Evolutionary conservation across 345 rosid species (phyloP), one percentile per base, ranked within the genome.

Genomic region (Rubroshorea leprosula): DNA sequence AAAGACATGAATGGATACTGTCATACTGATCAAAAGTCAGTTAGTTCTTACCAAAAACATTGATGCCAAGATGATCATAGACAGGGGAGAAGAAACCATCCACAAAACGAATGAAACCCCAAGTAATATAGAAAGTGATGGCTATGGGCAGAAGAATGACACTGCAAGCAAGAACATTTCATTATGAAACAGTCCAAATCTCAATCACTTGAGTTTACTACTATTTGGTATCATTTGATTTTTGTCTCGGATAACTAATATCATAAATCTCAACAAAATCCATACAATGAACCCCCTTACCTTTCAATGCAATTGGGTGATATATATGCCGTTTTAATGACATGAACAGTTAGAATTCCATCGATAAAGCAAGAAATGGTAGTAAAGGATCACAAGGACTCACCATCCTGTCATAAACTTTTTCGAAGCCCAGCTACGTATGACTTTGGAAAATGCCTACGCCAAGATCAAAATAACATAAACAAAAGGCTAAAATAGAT

Each of bases 331-430:
- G n/a, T n/a, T n/a, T n/a, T n/a, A n/a, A n/a, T n/a, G n/a, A n/a
- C n/a, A n/a, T n/a, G n/a, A n/a, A n/a, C n/a, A n/a, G n/a, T n/a
- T n/a, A n/a, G n/a, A n/a, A n/a, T n/a, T n/a, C n/a, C n/a, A n/a
- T n/a, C n/a, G n/a, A n/a, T n/a, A n/a, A n/a, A n/a, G n/a, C n/a
- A n/a, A n/a, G n/a, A 14, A 41, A 41, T 41, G 45, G 3, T 41
- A 41, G 45, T 41, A 35, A 35, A 46, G 49, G 19, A 19, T 47
- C 39, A 24, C 26, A 29, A 64, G 61, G 52, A 55, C 75, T 68
- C 60, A 85, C 94, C 94, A 79, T 66, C 94, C 94, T 4, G 85
- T 81, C 82, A 86, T 74, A 24, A 86, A 86, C 72, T 83, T 86
- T 64, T 81, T 86, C 25, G 80, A 79, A 17, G 85, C 83, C 86